Base-by-base conservation (phyloP, 306 rosid species). In the Glycyrrhiza uralensis region DNA sequence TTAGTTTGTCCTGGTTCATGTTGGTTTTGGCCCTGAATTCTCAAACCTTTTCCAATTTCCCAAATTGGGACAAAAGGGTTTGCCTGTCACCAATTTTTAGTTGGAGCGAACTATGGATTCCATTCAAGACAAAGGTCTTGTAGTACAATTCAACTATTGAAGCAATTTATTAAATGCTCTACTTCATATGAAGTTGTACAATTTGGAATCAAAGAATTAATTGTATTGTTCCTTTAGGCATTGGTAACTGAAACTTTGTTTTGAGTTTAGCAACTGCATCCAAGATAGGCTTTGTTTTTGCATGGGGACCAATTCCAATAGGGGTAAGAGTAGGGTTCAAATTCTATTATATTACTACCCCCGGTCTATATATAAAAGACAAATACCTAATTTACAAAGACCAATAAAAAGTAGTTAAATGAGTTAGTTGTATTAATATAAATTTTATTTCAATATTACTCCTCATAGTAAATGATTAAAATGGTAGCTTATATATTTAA, bases 241-340 rank as follows among this genome's bases (percentile, higher is more conserved):
- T 80, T 76, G 87, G 82, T 63, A 55, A 62, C 14, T 14, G 68
- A 74, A 54, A 8, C 12, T 52, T 79, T 42, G 71, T 51, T 46
- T 51, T 26, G 69, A 72, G 79, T 44, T 33, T 44, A 9, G 59
- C 38, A 55, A 57, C 47, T 62, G n/a, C 50, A 61, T 66, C 47
- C 46, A 15, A 78, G 55, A 57, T 69, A 68, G 76, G 51, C 24
- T 49, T 33, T 57, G 73, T 58, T 69, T 66, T 72, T 41, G 67
- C 26, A 73, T 17, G 8, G 68, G 76, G 78, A 61, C 72, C 46
- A 57, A 69, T 59, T 74, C 67, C 70, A 29, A 54, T 23, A 29
- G 44, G 44, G 49, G 5, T 36, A 50, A 9, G 35, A 18, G 9
- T 1, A 5, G n/a, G n/a, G n/a, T n/a, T n/a, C n/a, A n/a, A n/a